A percentile compares a stretch with the other conserved stretches of the same genome.
phyloP scores from a whole-genome alignment of 75 land plant species.

The Sequoia sempervirens region DNA sequence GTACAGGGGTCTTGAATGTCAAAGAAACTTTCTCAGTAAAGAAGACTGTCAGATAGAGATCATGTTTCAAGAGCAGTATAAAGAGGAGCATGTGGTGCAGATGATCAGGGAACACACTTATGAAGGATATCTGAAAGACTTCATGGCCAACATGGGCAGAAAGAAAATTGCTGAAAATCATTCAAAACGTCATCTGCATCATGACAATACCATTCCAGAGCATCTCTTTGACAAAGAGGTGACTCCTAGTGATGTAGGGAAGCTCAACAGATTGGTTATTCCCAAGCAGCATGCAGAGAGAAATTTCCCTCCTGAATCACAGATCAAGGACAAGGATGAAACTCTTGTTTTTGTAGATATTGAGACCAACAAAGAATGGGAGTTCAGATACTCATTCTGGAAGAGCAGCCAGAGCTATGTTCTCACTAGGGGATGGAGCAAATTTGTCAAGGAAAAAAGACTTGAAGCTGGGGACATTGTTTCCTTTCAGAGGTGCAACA shows the following conservation, averaged over 20 bases:
- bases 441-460: conserved; percentile 25
- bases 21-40: conserved; percentile 37
- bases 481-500: conserved; percentile 11
- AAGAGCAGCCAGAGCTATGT: conserved; percentile 41
- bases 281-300: conserved; percentile 38
- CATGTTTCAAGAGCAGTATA: conserved; percentile 30
- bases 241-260: conserved; percentile 56
- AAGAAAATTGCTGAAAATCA: not conserved
- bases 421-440: conserved; percentile 32
- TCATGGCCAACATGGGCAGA: not conserved
- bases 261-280: conserved; percentile 46
- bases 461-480: conserved; percentile 15
- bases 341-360: conserved; percentile 19
- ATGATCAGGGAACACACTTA: conserved; percentile 63
- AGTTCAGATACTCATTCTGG: conserved; percentile 35
- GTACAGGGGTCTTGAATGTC: conserved; percentile 29
- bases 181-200: not conserved
- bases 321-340: not conserved
- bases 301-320: conserved; percentile 20
- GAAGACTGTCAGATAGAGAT: conserved; percentile 19
- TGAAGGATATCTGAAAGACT: not conserved
- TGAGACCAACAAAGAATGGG: conserved; percentile 9
- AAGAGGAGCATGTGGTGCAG: conserved; percentile 29
- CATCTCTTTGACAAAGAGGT: conserved; percentile 40
- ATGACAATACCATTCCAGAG: not conserved